These are phyloP conservation scores for Nakaseomyces bracarensis DNA, from an alignment of 1,139 yeast species.

Conservation along the genomic window DNA sequence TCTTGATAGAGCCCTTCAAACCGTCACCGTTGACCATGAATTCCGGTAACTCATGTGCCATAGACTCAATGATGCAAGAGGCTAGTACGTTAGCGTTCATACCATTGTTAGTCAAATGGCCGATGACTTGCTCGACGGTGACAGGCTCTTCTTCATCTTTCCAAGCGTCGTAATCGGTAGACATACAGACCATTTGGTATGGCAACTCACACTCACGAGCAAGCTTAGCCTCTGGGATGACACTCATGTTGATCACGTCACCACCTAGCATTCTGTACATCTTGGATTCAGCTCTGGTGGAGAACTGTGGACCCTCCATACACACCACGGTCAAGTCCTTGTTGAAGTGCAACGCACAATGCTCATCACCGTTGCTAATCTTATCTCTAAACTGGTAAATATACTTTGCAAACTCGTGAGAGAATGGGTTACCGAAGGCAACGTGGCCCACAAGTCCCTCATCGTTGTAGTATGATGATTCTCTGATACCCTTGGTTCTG, in stretches of 20 bases:
- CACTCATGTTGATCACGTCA: constrained; percentile 91
- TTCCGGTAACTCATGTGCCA: constrained; percentile 52
- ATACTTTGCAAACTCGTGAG: constrained; percentile 57
- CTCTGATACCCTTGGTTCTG: constrained; percentile 90
- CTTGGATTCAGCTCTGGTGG: constrained; percentile 93
- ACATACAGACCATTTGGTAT: constrained; percentile 97
- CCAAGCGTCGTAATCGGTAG: constrained; percentile 99
- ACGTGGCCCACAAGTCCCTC: constrained; percentile 94
- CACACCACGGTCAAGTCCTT: constrained; percentile 76
- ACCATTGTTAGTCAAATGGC: constrained; percentile 79
- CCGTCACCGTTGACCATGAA: constrained; percentile 58
- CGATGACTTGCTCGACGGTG: constrained; percentile 91
- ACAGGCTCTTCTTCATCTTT: constrained; percentile 91
- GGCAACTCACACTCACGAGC: constrained; percentile 96
- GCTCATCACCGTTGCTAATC: constrained; percentile 40
- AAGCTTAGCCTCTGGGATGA: constrained; percentile 88
- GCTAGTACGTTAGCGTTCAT: constrained; percentile 79
- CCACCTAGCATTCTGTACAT: constrained; percentile 90
- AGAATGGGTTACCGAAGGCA: constrained; percentile 95
- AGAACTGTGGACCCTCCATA: constrained; percentile 99
- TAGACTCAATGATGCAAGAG: constrained; percentile 53
- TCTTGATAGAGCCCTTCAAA: constrained; percentile 70
- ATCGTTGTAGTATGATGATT: constrained; percentile 76
- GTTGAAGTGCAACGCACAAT: constrained; percentile 35
- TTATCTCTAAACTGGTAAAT: constrained; percentile 50